Conservation (phyloP, 495 filamentous ascomycete species). For the Entonaema liquescens region DNA sequence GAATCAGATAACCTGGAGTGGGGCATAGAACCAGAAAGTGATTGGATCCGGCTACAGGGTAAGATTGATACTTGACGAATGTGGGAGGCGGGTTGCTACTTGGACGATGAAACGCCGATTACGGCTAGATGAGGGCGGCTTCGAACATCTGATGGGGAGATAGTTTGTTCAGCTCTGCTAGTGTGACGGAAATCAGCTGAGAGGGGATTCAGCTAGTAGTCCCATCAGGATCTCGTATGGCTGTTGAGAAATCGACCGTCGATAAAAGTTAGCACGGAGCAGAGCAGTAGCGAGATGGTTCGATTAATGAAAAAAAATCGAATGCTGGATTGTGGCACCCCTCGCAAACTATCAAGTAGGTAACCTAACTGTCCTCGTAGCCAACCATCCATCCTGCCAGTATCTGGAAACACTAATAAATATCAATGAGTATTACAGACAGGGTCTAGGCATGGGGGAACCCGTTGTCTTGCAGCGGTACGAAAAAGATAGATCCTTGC, state of each 20-base stretch:
- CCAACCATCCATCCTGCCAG: neutral
- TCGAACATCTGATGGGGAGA: neutral
- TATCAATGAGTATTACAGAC: constrained; percentile 8
- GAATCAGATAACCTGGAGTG: constrained; percentile 40
- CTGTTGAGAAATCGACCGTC: neutral
- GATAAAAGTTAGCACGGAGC: neutral
- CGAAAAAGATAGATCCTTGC: constrained; percentile 6
- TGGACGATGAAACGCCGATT: constrained; percentile 1
- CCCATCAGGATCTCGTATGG: neutral
- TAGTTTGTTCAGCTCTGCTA: constrained; percentile 3
- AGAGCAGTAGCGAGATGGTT: constrained; percentile 15
- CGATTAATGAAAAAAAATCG: constrained; percentile 35
- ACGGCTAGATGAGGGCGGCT: neutral
- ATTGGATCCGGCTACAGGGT: neutral
- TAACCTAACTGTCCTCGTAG: neutral
- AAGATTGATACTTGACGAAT: neutral
- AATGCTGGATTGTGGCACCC: constrained; percentile 14
- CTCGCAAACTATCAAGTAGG: constrained; percentile 4
- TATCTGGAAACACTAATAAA: neutral
- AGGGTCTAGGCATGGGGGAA: constrained; percentile 18
- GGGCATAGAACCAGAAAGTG: constrained; percentile 2
- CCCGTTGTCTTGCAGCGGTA: constrained; percentile 6
- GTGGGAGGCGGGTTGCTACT: neutral
- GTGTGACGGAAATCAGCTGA: neutral
- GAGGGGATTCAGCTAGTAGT: neutral